Conservation (phyloP, 768 basidiomycete genomes). For the Termitomyces sp. region DNA sequence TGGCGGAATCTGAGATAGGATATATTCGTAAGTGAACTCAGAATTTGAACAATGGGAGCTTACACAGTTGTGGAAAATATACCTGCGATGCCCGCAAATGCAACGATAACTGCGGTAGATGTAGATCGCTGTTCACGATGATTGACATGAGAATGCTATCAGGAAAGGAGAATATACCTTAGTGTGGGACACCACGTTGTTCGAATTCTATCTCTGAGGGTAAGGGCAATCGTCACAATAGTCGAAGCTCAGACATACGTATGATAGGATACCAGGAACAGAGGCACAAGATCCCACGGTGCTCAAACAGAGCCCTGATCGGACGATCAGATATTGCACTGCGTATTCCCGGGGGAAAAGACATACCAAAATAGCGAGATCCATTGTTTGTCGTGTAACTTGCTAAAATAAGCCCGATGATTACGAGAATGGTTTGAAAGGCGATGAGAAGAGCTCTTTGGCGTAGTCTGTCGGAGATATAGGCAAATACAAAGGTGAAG, state of each 20-base stretch:
- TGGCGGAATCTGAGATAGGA: conserved; percentile 19
- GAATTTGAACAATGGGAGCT: background rate
- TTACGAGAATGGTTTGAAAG: conserved; percentile 25
- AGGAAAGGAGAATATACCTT: conserved; percentile 15
- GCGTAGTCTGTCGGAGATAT: conserved; percentile 29
- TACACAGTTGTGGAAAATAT: conserved; percentile 33
- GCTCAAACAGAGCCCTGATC: conserved; percentile 24
- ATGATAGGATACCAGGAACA: conserved; percentile 33
- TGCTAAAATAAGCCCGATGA: conserved; percentile 28
- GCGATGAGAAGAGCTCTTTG: conserved; percentile 28
- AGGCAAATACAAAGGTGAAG: conserved; percentile 30
- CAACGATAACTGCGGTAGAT: conserved; percentile 29
- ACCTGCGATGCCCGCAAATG: conserved; percentile 33
- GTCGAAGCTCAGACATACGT: conserved; percentile 21
- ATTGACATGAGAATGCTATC: background rate
- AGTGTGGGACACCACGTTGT: conserved; percentile 25
- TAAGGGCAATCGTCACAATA: background rate
- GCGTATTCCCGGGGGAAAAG: background rate
- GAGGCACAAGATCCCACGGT: conserved; percentile 29
- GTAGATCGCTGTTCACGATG: conserved; percentile 25
- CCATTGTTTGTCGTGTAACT: conserved; percentile 23
- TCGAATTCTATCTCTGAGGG: background rate
- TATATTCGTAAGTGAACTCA: background rate
- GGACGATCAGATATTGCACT: background rate
- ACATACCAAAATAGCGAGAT: conserved; percentile 26